These are phyloP conservation scores for Leishmania turanica DNA, from an alignment of 208 protist species.

Conservation along the genomic window DNA sequence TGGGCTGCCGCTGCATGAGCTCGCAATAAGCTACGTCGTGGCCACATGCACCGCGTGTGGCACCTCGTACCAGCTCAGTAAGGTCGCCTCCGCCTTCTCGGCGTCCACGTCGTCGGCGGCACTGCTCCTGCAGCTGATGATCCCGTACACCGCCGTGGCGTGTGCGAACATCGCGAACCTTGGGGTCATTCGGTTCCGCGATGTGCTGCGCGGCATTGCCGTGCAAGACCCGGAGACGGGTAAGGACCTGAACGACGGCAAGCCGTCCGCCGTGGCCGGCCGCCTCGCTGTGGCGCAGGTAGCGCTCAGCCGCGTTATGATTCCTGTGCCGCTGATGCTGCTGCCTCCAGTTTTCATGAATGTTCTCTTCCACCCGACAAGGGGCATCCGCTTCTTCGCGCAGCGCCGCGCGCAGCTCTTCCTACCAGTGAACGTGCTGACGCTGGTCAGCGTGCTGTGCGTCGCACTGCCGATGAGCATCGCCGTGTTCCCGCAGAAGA, in stretches of 20 bases:
- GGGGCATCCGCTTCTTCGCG: constrained; percentile 38
- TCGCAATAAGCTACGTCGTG: constrained; percentile 42
- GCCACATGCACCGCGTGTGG: constrained; percentile 31
- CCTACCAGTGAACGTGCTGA: constrained; percentile 51
- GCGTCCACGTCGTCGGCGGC: constrained; percentile 9
- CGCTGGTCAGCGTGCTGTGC: constrained; percentile 45
- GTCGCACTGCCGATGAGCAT: constrained; percentile 57
- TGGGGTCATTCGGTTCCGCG: constrained; percentile 72
- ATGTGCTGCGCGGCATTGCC: constrained; percentile 66
- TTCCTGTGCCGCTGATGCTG: constrained; percentile 68
- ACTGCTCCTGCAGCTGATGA: constrained; percentile 35
- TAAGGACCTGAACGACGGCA: constrained; percentile 45
- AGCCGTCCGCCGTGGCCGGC: constrained; percentile 63
- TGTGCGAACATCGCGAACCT: constrained; percentile 82
- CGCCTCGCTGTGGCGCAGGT: constrained; percentile 70
- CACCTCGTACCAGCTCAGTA: constrained; percentile 27
- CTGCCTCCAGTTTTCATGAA: constrained; percentile 77
- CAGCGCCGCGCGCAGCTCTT: constrained; percentile 39
- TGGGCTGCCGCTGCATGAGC: constrained; percentile 51
- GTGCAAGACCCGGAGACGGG: constrained; percentile 64
- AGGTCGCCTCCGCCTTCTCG: constrained; percentile 19
- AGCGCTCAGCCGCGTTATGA: constrained; percentile 64
- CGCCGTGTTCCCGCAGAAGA: constrained; percentile 62
- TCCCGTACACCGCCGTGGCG: constrained; percentile 84
- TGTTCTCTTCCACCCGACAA: constrained; percentile 37